These are phyloP conservation scores for peach (Prunus persica) DNA, from an alignment of 306 rosid genomes.

Conservation along the genomic window DNA sequence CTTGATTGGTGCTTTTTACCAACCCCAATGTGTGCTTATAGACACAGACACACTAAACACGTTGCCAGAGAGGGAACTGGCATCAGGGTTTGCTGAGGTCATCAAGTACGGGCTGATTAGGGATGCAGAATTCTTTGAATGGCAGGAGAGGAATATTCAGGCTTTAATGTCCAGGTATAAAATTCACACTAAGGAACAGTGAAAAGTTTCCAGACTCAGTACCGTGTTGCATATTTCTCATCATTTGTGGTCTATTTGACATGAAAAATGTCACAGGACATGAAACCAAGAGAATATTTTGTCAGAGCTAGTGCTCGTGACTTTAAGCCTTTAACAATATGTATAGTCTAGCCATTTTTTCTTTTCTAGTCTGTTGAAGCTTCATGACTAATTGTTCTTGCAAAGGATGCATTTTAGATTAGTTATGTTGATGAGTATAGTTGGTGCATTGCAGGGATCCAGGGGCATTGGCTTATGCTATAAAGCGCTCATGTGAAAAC, in stretches of 20 bases:
- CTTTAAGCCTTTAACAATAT: not conserved
- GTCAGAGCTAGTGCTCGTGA: not conserved
- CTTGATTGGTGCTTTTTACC: constrained; percentile 91
- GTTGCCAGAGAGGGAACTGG: constrained; percentile 82
- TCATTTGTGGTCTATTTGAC: constrained; percentile 14
- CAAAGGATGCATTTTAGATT: not conserved
- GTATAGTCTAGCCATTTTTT: not conserved
- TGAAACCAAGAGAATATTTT: not conserved
- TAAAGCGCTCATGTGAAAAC: constrained; percentile 92
- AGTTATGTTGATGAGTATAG: constrained; percentile 2
- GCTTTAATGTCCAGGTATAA: constrained; percentile 72
- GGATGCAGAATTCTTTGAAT: constrained; percentile 85
- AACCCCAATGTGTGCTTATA: constrained; percentile 88
- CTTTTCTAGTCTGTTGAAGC: constrained; percentile 8
- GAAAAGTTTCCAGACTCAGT: not conserved
- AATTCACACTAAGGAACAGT: not conserved
- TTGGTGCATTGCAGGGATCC: constrained; percentile 69
- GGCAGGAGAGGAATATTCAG: constrained; percentile 91
- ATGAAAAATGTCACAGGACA: constrained; percentile 16
- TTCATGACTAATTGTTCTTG: not conserved
- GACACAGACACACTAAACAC: constrained; percentile 83
- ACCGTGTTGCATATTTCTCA: not conserved
- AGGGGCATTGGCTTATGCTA: constrained; percentile 73
- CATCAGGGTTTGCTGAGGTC: constrained; percentile 94
- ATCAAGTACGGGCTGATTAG: constrained; percentile 90